Base-by-base conservation (phyloP, 1,139 yeast species). In the Debaryomyces fabryi region DNA sequence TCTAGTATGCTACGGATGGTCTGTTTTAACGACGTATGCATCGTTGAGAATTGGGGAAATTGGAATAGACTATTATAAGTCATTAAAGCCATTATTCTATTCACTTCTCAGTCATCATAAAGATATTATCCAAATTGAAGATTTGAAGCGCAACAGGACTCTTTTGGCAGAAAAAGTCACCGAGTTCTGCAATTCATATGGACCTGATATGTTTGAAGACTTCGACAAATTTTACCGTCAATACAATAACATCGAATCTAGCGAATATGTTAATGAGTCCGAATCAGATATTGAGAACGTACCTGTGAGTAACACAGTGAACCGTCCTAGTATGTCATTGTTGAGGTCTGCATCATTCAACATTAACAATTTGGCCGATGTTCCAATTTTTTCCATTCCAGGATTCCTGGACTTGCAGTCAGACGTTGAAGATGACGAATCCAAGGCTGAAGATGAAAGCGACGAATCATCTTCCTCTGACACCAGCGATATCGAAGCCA, bases 141-240 rank as follows among this genome's bases (percentile, higher is more conserved):
- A 79, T 44, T 72, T 90, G 56, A 82, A 86, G 56, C 59, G 69
- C 24, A 74, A 78, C 18, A 72, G 97, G 46, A 67, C 71, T 36
- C 73, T 71, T 42, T 72, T 90, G 48, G 79, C 86, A 2, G 67
- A 64, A 37, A 79, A 82, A 52, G 87, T 90, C 39, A 82, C 89
- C 12, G 83, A 81, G 32, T 73, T 84, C 23, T 87, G 91, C 53
- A 84, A 88, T 59, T 79, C 78, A 44, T 77, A 84, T 49, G 96
- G 96, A 0, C 96, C 96, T 0, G 78, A 80, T 56, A 66, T 90
- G 52, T 90, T 84, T 71, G 89, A 91, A 10, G 96, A 90, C 64
- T 74, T 65, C 52, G 67, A 66, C 35, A 57, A 61, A 38, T 67
- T 75, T 45, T 72, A 72, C 57, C 49, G 58, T 16, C 59, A 63